These are phyloP conservation scores for Coemansia sp. DNA, from an alignment of 192 early-diverging fungal genomes.

Conservation along the genomic window DNA sequence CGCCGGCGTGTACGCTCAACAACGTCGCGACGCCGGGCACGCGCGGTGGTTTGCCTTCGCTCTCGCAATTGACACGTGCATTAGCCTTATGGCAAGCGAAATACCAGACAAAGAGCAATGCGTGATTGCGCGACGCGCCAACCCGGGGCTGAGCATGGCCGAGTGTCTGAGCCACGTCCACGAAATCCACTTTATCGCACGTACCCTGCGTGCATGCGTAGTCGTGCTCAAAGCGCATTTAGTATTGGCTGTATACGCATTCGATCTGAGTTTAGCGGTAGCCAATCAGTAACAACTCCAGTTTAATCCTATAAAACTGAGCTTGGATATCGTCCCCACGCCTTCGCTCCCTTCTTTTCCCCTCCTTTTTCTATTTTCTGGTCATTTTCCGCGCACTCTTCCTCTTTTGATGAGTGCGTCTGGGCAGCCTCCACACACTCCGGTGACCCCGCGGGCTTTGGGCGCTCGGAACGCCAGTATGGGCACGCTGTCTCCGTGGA, in stretches of 20 bases:
- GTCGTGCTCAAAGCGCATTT: constrained; percentile 27
- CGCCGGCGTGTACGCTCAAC: constrained; percentile 41
- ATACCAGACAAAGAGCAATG: constrained; percentile 33
- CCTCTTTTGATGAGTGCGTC: not conserved
- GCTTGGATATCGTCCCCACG: too few species aligned
- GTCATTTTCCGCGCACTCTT: not conserved
- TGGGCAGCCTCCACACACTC: constrained; percentile 3
- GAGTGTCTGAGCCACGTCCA: constrained; percentile 48
- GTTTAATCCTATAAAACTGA: too few species aligned
- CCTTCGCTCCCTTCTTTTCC: not conserved
- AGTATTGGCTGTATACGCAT: constrained; percentile 7
- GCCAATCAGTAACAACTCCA: constrained; percentile 18
- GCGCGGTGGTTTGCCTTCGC: constrained; percentile 44
- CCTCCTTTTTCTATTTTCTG: constrained; percentile 1
- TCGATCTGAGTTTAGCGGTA: constrained; percentile 5
- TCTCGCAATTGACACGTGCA: constrained; percentile 24
- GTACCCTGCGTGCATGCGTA: constrained; percentile 22
- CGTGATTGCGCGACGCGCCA: constrained; percentile 31
- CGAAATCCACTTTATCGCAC: constrained; percentile 43
- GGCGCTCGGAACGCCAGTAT: constrained; percentile 39
- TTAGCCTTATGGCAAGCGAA: constrained; percentile 18
- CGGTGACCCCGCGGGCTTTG: constrained; percentile 25
- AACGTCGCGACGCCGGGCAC: constrained; percentile 38
- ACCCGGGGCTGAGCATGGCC: constrained; percentile 28
- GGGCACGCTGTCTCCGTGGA: not conserved